Percentiles rank a stretch among this genome's conserved stretches.
Conservation (phyloP, 352 stramenopile genomes). For the Globisporangium viniferum region DNA sequence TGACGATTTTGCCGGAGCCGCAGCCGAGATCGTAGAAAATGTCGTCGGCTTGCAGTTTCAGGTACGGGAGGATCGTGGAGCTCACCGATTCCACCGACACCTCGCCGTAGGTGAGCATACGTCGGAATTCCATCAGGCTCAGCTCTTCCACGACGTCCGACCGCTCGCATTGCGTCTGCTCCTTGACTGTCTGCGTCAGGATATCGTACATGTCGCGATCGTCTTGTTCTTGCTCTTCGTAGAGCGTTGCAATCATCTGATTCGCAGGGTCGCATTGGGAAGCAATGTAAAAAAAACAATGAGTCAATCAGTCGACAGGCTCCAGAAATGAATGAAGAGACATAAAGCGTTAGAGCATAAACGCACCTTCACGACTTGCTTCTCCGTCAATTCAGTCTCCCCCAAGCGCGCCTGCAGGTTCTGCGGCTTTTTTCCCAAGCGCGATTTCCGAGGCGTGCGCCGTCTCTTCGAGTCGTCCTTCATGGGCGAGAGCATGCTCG, state of each 20-base stretch:
- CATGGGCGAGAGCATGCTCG: slow-evolving; percentile 43
- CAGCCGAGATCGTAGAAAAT: slow-evolving; percentile 85
- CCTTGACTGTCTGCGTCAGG: slow-evolving; percentile 51
- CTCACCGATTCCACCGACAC: slow-evolving; percentile 68
- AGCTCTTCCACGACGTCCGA: slow-evolving; percentile 73
- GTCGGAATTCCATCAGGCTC: slow-evolving; percentile 59
- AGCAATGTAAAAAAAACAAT: not conserved
- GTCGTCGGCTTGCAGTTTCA: slow-evolving; percentile 59
- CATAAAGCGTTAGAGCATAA: not conserved
- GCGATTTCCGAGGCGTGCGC: slow-evolving; percentile 38
- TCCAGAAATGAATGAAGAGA: not conserved
- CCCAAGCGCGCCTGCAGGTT: slow-evolving; percentile 44
- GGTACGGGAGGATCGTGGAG: slow-evolving; percentile 57
- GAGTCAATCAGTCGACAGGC: not conserved
- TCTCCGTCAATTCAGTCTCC: slow-evolving; percentile 25
- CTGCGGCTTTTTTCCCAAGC: slow-evolving; percentile 34
- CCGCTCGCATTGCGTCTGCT: slow-evolving; percentile 57
- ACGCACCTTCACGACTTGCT: slow-evolving; percentile 33
- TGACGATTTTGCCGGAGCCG: slow-evolving; percentile 76
- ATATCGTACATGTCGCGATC: slow-evolving; percentile 80
- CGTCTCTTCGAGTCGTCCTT: slow-evolving; percentile 44
- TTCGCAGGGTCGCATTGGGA: not conserved
- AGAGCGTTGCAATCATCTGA: slow-evolving; percentile 52
- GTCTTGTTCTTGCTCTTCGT: slow-evolving; percentile 72
- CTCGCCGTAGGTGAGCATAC: slow-evolving; percentile 81